Percentiles rank a stretch among this genome's conserved stretches.
These are phyloP conservation scores for Neurospora cerealis DNA, from an alignment of 495 filamentous ascomycete species.

Conservation along the genomic window DNA sequence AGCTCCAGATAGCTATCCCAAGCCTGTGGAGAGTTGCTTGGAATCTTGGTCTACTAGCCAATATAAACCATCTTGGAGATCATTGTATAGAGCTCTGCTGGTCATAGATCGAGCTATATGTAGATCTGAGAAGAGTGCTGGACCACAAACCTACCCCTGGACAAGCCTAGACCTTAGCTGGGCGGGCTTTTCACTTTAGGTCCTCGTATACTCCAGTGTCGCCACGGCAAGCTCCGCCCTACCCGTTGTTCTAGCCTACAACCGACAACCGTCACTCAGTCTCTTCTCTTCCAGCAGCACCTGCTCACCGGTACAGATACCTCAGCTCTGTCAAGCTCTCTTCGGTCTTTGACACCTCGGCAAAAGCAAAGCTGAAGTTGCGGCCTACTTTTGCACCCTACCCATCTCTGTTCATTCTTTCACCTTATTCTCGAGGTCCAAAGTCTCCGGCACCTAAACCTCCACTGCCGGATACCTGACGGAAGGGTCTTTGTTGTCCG, in stretches of 20 bases:
- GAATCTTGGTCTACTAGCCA: neutral
- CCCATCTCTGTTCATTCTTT: neutral
- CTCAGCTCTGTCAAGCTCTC: neutral
- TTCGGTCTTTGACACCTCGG: neutral
- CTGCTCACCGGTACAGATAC: neutral
- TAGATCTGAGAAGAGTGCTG: neutral
- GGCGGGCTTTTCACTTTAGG: neutral
- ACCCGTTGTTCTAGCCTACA: neutral
- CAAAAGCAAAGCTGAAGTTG: neutral
- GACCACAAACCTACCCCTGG: neutral
- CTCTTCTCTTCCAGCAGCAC: neutral
- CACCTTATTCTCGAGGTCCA: neutral
- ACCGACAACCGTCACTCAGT: neutral
- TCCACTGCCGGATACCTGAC: neutral
- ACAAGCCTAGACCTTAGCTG: neutral
- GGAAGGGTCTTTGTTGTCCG: neutral
- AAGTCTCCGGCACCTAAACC: neutral
- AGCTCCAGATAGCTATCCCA: neutral
- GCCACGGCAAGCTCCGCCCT: neutral
- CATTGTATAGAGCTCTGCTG: neutral
- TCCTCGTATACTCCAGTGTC: neutral
- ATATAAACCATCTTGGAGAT: neutral
- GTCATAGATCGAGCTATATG: neutral
- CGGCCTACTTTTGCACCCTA: neutral
- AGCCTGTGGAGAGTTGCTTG: neutral